phyloP scores from a whole-genome alignment of 192 early-diverging fungal genomes.

The Allomyces macrogynus region DNA sequence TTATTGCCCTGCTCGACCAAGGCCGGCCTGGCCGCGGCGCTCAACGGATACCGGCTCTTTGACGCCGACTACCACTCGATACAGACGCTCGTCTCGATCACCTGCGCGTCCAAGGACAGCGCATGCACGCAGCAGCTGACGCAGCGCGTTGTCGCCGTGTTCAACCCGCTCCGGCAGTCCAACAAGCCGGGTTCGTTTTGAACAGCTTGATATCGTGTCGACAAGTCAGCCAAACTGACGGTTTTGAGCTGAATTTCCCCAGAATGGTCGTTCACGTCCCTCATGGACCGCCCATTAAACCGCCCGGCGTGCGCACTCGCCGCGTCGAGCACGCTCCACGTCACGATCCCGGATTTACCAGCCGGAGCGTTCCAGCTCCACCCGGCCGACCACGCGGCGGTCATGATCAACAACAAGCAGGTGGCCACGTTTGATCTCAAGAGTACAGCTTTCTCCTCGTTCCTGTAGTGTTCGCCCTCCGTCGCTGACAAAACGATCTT shows the following conservation, averaged over 20 bases:
- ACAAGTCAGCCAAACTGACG: no score
- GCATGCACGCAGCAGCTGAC: slow-evolving; percentile 27
- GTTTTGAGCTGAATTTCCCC: slow-evolving; percentile 1
- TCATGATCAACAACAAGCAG: slow-evolving; percentile 2
- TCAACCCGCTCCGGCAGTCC: slow-evolving; percentile 40
- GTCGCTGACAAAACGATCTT: no score
- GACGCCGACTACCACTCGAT: slow-evolving; percentile 83
- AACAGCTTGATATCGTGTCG: no score
- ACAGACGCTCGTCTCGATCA: slow-evolving; percentile 42
- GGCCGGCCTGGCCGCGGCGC: slow-evolving; percentile 65
- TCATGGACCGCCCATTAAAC: slow-evolving; percentile 23
- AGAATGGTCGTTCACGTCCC: slow-evolving; percentile 23
- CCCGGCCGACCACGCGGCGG: no score
- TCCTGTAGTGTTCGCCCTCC: no score
- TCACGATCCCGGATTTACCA: slow-evolving; percentile 17
- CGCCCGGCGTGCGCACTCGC: slow-evolving; percentile 28
- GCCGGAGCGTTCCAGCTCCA: neutral
- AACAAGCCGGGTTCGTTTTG: no score
- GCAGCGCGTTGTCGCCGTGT: slow-evolving; percentile 62
- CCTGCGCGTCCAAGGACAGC: slow-evolving; percentile 20
- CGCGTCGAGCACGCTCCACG: slow-evolving; percentile 14
- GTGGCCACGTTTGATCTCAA: slow-evolving; percentile 26
- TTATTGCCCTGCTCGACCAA: slow-evolving; percentile 81
- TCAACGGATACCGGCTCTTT: slow-evolving; percentile 81
- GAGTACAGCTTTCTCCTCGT: neutral